Percentiles rank a stretch among this genome's conserved stretches.
These are phyloP conservation scores for Anisogramma anomala DNA, from an alignment of 2,329 filamentous ascomycete species.

Conservation along the genomic window DNA sequence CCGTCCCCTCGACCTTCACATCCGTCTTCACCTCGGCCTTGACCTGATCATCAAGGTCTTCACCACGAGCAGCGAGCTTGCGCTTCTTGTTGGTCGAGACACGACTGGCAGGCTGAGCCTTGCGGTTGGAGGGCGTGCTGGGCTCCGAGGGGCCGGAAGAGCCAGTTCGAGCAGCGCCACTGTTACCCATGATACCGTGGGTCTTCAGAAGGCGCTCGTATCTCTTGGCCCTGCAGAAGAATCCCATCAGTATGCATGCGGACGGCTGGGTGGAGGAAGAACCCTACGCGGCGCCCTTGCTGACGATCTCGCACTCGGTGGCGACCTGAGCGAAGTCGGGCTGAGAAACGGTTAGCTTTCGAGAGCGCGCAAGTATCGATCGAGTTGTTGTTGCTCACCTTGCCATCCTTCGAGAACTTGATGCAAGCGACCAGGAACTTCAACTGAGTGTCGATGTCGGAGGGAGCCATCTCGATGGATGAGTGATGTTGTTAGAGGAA, in stretches of 20 bases:
- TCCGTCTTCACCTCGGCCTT: constrained; percentile 8
- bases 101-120: constrained; percentile 3
- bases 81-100: constrained; percentile 17
- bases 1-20: constrained; percentile 1
- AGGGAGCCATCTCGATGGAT: constrained; percentile 34
- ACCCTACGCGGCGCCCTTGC: constrained; percentile 59
- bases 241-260: background rate
- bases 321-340: constrained; percentile 56
- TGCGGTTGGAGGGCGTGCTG: constrained; percentile 6
- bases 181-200: constrained; percentile 33
- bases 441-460: constrained; percentile 45
- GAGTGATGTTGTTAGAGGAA: background rate
- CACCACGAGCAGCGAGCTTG: constrained; percentile 11
- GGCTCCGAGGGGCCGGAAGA: constrained; percentile 9
- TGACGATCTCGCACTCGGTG: constrained; percentile 48
- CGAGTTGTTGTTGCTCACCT: constrained; percentile 30
- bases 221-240: constrained; percentile 45
- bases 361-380: too few species aligned
- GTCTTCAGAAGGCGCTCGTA: constrained; percentile 56
- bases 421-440: constrained; percentile 58
- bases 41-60: constrained; percentile 14
- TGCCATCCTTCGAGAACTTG: constrained; percentile 45
- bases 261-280: background rate
- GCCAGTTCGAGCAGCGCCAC: constrained; percentile 15
- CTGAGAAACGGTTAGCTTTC: constrained; percentile 27